Percentiles rank a stretch among this genome's conserved stretches.
Evolutionary conservation across 768 basidiomycete genomes (phyloP).

Genomic region (Rhizopogon salebrosus): DNA sequence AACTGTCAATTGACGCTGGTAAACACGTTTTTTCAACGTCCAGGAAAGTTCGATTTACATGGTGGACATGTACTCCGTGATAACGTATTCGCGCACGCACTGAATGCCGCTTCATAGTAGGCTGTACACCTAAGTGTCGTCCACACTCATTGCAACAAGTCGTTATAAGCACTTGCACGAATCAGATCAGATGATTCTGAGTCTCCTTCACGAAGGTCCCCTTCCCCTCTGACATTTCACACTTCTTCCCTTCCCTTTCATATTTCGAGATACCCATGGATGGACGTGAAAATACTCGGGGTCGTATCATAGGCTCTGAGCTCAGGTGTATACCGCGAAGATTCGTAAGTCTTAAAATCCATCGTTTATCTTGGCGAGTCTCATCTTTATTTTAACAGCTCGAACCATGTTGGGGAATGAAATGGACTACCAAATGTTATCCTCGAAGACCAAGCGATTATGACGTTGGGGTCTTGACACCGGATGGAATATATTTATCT

Average conservation of each 20-base stretch:
- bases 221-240: slow-evolving; percentile 12
- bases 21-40: slow-evolving; percentile 24
- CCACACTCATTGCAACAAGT: slow-evolving; percentile 10
- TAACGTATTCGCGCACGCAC: slow-evolving; percentile 11
- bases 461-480: background rate
- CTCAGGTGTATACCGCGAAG: slow-evolving; percentile 25
- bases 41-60: slow-evolving; percentile 9
- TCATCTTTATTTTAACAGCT: slow-evolving; percentile 14
- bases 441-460: slow-evolving; percentile 20
- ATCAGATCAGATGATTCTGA: slow-evolving; percentile 7
- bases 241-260: background rate
- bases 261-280: slow-evolving; percentile 13
- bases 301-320: slow-evolving; percentile 25
- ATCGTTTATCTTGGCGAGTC: background rate
- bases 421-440: slow-evolving; percentile 19
- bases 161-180: slow-evolving; percentile 20
- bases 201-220: slow-evolving; percentile 11
- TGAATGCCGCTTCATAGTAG: slow-evolving; percentile 1
- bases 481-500: background rate
- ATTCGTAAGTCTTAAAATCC: slow-evolving; percentile 14
- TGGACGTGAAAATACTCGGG: slow-evolving; percentile 9
- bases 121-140: slow-evolving; percentile 21
- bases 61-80: slow-evolving; percentile 9
- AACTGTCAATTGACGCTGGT: slow-evolving; percentile 6
- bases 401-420: slow-evolving; percentile 26